Evolutionary conservation across 306 rosid genomes (phyloP).

Genomic region (Myrica gale): DNA sequence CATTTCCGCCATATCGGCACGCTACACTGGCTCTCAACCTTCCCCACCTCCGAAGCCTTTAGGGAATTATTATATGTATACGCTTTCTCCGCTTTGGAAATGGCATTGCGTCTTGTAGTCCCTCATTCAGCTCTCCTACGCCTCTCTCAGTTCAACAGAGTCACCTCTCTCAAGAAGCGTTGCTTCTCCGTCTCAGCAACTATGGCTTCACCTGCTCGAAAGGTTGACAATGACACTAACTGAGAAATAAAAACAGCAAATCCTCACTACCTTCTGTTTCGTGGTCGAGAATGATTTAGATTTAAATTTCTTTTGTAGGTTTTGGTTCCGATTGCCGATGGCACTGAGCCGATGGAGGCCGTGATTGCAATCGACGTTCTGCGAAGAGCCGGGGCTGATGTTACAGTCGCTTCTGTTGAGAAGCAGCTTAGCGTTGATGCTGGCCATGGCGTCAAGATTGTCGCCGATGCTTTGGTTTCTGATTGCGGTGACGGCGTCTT

Average conservation of each 20-base stretch:
- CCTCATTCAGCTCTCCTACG: slow-evolving; percentile 23
- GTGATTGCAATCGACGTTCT: slow-evolving; percentile 77
- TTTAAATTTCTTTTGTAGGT: slow-evolving; percentile 36
- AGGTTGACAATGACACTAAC: background rate
- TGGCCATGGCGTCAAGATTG: slow-evolving; percentile 62
- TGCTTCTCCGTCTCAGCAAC: slow-evolving; percentile 34
- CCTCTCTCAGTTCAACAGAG: slow-evolving; percentile 14
- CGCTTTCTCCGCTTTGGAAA: background rate
- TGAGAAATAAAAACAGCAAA: background rate
- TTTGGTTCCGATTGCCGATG: slow-evolving; percentile 81
- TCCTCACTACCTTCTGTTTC: slow-evolving; percentile 13
- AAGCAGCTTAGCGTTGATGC: slow-evolving; percentile 62
- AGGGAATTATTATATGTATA: background rate
- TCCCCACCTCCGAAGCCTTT: background rate
- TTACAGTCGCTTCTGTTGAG: slow-evolving; percentile 74
- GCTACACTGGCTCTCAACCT: background rate
- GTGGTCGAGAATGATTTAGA: background rate
- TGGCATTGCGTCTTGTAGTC: slow-evolving; percentile 42
- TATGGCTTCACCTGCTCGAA: slow-evolving; percentile 42
- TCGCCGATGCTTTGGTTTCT: slow-evolving; percentile 69
- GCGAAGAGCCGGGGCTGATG: slow-evolving; percentile 90
- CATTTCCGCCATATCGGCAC: slow-evolving; percentile 9
- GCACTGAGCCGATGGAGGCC: slow-evolving; percentile 91
- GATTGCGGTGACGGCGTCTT: slow-evolving; percentile 49
- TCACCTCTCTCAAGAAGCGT: slow-evolving; percentile 17